Evolutionary conservation across 2,329 filamentous ascomycete species (phyloP), one percentile per base, ranked within the genome.

Genomic region (Verticillium nonalfalfae): DNA sequence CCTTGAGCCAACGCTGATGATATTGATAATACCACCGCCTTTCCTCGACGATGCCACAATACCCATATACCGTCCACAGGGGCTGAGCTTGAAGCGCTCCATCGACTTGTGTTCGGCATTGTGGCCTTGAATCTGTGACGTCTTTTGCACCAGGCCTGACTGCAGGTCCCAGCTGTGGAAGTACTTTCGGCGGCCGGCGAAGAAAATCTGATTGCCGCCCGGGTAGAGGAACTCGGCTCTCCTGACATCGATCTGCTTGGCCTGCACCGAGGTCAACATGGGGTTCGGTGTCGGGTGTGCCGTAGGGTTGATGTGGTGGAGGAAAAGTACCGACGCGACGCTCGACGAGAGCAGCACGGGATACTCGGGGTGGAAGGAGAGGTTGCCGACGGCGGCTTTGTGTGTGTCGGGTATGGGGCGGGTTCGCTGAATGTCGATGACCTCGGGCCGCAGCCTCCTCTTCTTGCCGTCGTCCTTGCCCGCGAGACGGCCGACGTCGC

Each of bases 141-240:
- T 85, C 76, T 96, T 97, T 69, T 94, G 90, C 57, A 99, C 87
- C 13, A 82, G 79, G 54, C 95, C 95, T 0, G 89, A 88, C 54
- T 89, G 81, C 31, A 99, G 83, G 70, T 98, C 89, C 95, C 95
- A 99, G 66, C 90, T 88, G 76, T 98, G 95, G 75, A 98, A 97
- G 79, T 93, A 98, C 65, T 88, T 88, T 58, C 95, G 86, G 39
- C 94, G 89, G 40, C 93, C 93, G 18, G 93, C 90, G 63, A 97
- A 90, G 74, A 97, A 91, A 66, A 99, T 90, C 68, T 89, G 89
- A 65, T 90, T 87, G 65, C 90, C 91, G 15, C 78, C 78, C 4
- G 89, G 86, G 33, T 83, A 85, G 61, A 93, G 80, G 74, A 99
- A 98, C 40, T 90, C 85, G 7, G 93, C 92, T 11, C 90, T 92